A percentile compares a stretch with the other conserved stretches of the same genome.
These are phyloP conservation scores for Teratosphaeria viscida DNA, from an alignment of 2,329 filamentous ascomycete genomes.

Conservation along the genomic window DNA sequence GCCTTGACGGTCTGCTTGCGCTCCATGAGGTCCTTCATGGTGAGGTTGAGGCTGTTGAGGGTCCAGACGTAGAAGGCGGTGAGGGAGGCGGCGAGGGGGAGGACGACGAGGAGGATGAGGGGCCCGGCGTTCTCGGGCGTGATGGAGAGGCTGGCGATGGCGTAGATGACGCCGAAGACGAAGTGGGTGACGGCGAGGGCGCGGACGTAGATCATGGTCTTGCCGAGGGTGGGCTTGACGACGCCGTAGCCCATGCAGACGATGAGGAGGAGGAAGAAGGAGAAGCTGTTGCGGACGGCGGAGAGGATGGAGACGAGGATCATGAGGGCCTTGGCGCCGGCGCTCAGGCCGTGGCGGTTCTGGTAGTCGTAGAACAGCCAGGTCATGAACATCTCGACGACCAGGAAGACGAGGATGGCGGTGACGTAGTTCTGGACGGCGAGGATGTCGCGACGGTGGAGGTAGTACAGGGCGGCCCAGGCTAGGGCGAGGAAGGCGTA, in stretches of 20 bases:
- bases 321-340: conserved; percentile 74
- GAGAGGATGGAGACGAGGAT: conserved; percentile 88
- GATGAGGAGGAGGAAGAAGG: conserved; percentile 93
- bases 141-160: conserved; percentile 77
- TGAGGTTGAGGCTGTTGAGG: conserved; percentile 84
- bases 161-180: conserved; percentile 86
- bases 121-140: conserved; percentile 84
- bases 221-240: conserved; percentile 83
- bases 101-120: conserved; percentile 81
- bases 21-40: conserved; percentile 90
- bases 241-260: conserved; percentile 99
- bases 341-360: conserved; percentile 77
- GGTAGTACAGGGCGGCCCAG: conserved; percentile 92
- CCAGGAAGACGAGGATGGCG: conserved; percentile 85
- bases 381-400: conserved; percentile 94
- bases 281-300: conserved; percentile 91
- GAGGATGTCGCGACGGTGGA: conserved; percentile 86
- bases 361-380: conserved; percentile 98
- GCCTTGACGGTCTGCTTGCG: conserved; percentile 91
- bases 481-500: conserved; percentile 80
- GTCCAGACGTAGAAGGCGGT: conserved; percentile 99
- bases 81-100: conserved; percentile 81
- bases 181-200: conserved; percentile 89
- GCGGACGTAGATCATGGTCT: conserved; percentile 88
- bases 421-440: conserved; percentile 99